phyloP scores from a whole-genome alignment of 2,329 filamentous ascomycete species.

The Sarocladiaceae sp. region DNA sequence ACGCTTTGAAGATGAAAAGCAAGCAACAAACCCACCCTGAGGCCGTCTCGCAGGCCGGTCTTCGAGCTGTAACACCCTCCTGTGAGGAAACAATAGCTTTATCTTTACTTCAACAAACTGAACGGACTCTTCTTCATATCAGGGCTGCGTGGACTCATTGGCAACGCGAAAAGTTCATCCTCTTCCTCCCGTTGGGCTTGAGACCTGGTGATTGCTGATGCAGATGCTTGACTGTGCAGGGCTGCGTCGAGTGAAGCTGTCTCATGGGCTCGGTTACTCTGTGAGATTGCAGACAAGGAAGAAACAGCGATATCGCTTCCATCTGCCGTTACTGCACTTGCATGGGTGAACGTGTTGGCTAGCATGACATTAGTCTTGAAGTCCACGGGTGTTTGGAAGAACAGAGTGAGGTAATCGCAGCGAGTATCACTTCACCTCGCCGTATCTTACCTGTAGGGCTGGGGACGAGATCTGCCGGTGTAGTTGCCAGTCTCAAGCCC shows the following conservation, averaged over 20 bases:
- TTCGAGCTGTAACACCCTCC: no score
- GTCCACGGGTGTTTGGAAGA: background rate
- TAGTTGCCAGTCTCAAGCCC: conserved; percentile 74
- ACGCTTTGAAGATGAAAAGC: background rate
- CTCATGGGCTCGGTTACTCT: conserved; percentile 16
- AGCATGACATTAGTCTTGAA: no score
- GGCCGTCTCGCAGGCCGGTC: no score
- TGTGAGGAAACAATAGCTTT: no score
- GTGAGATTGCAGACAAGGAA: conserved; percentile 29
- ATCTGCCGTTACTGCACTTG: conserved; percentile 20
- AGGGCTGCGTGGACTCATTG: conserved; percentile 79
- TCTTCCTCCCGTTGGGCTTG: conserved; percentile 35
- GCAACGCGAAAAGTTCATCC: conserved; percentile 83
- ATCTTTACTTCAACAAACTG: conserved; percentile 41
- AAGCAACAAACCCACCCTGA: background rate
- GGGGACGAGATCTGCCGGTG: conserved; percentile 57
- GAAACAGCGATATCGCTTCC: conserved; percentile 30
- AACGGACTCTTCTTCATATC: conserved; percentile 86
- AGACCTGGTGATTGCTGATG: conserved; percentile 11
- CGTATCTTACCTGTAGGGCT: conserved; percentile 46
- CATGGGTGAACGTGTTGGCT: conserved; percentile 32
- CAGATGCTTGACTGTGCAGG: conserved; percentile 19
- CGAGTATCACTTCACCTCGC: background rate
- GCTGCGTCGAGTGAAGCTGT: conserved; percentile 29
- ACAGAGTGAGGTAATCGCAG: conserved; percentile 4